Conservation (phyloP, 371 early-diverging fungal genomes). For the Blakeslea trispora region DNA sequence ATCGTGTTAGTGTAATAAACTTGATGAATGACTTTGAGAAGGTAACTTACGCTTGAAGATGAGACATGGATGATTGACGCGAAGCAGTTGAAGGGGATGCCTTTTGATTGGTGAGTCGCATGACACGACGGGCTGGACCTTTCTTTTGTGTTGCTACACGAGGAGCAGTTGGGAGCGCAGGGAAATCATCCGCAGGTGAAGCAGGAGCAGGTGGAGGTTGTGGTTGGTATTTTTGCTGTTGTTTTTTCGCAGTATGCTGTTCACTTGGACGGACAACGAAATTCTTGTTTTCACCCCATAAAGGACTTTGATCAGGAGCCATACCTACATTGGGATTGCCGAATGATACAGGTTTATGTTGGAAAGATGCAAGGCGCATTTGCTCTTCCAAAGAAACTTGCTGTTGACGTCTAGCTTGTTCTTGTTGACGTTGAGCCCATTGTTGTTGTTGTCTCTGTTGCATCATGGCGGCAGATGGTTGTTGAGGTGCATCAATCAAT, state of each 20-base stretch:
- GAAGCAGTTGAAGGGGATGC: slow-evolving; percentile 4
- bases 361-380: slow-evolving; percentile 20
- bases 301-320: slow-evolving; percentile 25
- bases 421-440: slow-evolving; percentile 6
- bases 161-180: slow-evolving; percentile 23
- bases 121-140: slow-evolving; percentile 11
- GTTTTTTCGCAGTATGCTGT: slow-evolving; percentile 3
- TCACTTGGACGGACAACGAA: slow-evolving; percentile 14
- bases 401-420: slow-evolving; percentile 7
- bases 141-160: slow-evolving; percentile 14
- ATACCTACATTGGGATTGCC: slow-evolving; percentile 14
- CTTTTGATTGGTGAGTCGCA: slow-evolving; percentile 32
- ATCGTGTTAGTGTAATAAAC: too few species aligned
- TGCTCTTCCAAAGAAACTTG: slow-evolving; percentile 23
- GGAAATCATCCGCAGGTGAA: slow-evolving; percentile 26
- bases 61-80: neutral
- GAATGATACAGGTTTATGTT: slow-evolving; percentile 4
- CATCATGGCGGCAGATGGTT: slow-evolving; percentile 7
- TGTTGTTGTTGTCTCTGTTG: slow-evolving; percentile 17
- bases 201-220: neutral
- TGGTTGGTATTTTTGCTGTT: neutral
- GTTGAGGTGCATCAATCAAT: slow-evolving; percentile 11
- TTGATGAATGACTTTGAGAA: neutral
- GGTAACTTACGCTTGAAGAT: slow-evolving; percentile 13
- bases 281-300: slow-evolving; percentile 44